phyloP scores from a whole-genome alignment of 805 yeast species.

The Saccharomycopsis babjevae region DNA sequence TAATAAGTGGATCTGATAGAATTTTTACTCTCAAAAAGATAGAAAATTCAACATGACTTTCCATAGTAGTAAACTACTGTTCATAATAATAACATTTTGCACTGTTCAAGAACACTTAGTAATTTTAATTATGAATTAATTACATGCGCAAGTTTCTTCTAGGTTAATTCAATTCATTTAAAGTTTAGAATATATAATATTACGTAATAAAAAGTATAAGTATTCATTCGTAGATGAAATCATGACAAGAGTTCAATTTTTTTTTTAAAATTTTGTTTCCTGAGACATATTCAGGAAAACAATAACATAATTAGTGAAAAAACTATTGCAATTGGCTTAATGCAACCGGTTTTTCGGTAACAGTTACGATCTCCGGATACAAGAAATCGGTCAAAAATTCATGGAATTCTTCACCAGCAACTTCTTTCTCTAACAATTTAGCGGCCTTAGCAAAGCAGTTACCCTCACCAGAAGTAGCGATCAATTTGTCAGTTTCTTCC shows the following conservation, averaged over 20 bases:
- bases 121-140: neutral
- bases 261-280: no score
- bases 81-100: no score
- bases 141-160: no score
- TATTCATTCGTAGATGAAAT: no score
- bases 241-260: no score
- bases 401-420: constrained; percentile 59
- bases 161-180: neutral
- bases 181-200: neutral
- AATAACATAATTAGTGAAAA: no score
- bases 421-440: constrained; percentile 61
- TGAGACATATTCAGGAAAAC: no score
- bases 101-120: neutral
- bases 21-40: neutral
- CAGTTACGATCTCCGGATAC: constrained; percentile 60
- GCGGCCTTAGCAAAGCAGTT: constrained; percentile 65
- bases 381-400: constrained; percentile 70
- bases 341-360: constrained; percentile 25
- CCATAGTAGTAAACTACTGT: neutral
- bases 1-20: no score
- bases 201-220: neutral
- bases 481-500: constrained; percentile 49
- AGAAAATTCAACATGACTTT: neutral
- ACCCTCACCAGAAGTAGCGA: constrained; percentile 39
- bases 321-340: constrained; percentile 22